A percentile compares a stretch with the other conserved stretches of the same genome.
These are phyloP conservation scores for Exophiala bonariae DNA, from an alignment of 2,329 filamentous ascomycete genomes.

Conservation along the genomic window DNA sequence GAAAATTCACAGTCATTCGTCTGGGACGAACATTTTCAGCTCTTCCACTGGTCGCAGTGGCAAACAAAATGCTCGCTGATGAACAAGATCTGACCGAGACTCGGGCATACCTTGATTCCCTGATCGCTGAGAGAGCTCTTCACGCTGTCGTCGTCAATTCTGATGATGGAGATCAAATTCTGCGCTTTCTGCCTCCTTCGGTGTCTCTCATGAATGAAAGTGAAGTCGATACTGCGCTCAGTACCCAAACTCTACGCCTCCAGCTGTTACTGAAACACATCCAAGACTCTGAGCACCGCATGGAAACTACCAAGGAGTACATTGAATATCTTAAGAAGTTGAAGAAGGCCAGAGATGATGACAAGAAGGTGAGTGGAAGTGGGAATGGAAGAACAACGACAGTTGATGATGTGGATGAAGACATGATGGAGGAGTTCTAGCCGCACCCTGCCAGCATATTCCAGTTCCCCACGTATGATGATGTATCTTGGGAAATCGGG, in stretches of 20 bases:
- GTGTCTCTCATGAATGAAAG: conserved; percentile 38
- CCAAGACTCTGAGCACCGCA: conserved; percentile 54
- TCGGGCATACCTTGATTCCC: conserved; percentile 38
- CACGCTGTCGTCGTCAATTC: conserved; percentile 51
- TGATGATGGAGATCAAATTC: conserved; percentile 41
- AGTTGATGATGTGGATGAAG: conserved; percentile 26
- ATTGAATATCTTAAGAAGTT: conserved; percentile 53
- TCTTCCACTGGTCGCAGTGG: conserved; percentile 54
- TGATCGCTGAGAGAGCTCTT: conserved; percentile 53
- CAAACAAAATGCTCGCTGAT: conserved; percentile 34
- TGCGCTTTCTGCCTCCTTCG: conserved; percentile 53
- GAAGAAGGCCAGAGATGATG: conserved; percentile 38
- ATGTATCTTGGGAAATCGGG: no score
- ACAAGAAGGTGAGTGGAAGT: conserved; percentile 18
- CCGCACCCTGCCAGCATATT: no score
- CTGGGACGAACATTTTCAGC: conserved; percentile 72
- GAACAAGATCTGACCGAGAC: conserved; percentile 30
- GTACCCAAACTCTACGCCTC: conserved; percentile 51
- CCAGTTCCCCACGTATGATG: no score
- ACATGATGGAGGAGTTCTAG: conserved; percentile 31
- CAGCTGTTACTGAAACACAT: conserved; percentile 52
- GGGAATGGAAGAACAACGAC: conserved; percentile 6
- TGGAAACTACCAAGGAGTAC: conserved; percentile 61
- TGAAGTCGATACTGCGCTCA: conserved; percentile 43
- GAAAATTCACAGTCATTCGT: conserved; percentile 72